phyloP scores from a whole-genome alignment of 1,284 basidiomycete species.

The Cystobasidium pallidum region DNA sequence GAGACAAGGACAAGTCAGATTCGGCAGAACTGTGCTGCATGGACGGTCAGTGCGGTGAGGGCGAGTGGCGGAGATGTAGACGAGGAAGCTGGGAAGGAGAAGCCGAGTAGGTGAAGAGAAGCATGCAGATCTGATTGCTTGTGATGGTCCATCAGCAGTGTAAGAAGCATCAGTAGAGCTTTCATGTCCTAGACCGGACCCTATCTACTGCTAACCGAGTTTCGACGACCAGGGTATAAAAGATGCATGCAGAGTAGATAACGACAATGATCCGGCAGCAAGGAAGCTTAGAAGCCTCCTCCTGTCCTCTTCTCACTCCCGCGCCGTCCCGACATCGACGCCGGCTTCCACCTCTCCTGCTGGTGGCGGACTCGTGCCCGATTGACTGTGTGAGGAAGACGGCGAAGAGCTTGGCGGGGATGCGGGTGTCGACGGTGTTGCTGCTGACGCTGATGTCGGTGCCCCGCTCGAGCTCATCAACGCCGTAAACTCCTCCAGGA shows the following conservation, averaged over 20 bases:
- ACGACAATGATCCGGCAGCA: too few relatives aligned
- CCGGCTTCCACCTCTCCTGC: conserved; percentile 26
- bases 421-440: background rate
- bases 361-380: conserved; percentile 9
- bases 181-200: too few relatives aligned
- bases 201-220: too few relatives aligned
- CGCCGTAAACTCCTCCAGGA: conserved; percentile 9
- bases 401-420: background rate
- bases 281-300: too few relatives aligned
- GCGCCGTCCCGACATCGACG: conserved; percentile 37
- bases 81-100: too few relatives aligned
- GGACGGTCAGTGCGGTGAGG: conserved; percentile 1
- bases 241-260: background rate
- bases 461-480: background rate
- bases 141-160: too few relatives aligned
- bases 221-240: background rate
- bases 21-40: too few relatives aligned
- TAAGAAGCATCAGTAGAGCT: too few relatives aligned
- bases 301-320: background rate
- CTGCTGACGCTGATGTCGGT: conserved; percentile 10
- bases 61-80: background rate
- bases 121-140: too few relatives aligned
- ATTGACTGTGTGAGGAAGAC: background rate
- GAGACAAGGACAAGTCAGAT: background rate
- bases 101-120: too few relatives aligned